Evolutionary conservation across 2,329 filamentous ascomycete species (phyloP), one percentile per base, ranked within the genome.

Genomic region (Xenoacremonium recifei): DNA sequence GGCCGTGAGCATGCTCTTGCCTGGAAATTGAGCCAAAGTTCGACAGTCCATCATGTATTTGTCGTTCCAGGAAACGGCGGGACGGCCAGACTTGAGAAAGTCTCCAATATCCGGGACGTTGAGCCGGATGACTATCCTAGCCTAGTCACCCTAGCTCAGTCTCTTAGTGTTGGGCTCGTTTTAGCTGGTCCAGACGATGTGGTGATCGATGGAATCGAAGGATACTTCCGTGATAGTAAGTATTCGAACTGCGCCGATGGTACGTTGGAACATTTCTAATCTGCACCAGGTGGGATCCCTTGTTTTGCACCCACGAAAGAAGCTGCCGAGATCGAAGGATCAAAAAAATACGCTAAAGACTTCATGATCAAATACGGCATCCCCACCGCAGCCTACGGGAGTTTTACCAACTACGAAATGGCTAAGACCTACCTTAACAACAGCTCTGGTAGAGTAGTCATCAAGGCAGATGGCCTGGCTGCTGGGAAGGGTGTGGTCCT

Each of bases 291-390:
- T 31, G 72, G 71, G 4, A 82, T 88, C 52, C 71, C 74, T 43
- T 80, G 76, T 53, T 90, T 89, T 57, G 86, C 85, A 0, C 87
- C 87, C 2, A 79, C 76, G 35, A 76, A 82, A 59, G 73, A 75
- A 18, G 86, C 87, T 10, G 85, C 87, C 9, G 72, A 75, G 27
- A 82, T 91, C 75, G 87, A 91, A 60, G 87, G 87, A 30, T 87
- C 82, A 55, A 91, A 91, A 66, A 79, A 84, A 2, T 90, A 87
- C 60, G 82, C 83, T 29, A 90, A 91, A 59, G 82, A 87, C 57
- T 90, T 91, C 58, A 91, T 91, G 87, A 76, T 79, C 57, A 74
- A 76, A 33, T 74, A 88, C 61, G 73, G 72, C 45, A 90, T 91
- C 49, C 85, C 86, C 15, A 90, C 87, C 0, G 87, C 87, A 10